Base-by-base conservation (phyloP, 2,329 filamentous ascomycete species). In the Talaromyces sp. region DNA sequence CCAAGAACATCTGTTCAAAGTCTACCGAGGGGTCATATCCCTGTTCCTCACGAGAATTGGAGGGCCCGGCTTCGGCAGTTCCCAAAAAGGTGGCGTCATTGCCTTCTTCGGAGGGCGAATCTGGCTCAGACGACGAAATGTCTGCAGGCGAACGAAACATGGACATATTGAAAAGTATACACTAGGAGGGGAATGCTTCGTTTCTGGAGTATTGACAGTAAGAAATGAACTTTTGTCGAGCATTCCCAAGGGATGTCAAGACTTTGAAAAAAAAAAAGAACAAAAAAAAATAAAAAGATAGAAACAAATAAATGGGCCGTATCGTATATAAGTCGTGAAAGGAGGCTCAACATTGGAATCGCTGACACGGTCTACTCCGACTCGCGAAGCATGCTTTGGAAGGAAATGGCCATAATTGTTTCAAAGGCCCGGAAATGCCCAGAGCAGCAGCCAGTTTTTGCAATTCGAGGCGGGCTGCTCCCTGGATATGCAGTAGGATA, bases 71-170 rank as follows among this genome's bases (percentile, higher is more conserved):
- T 25, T 58, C 49, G 28, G 58, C 60, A 27, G 64, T 53, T 7
- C 28, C 32, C 8, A 36, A 22, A 28, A 33, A 17, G 49, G 42
- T 55, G 10, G 57, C 53, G 51, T 59, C 44, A 11, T 71, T 66
- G 42, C 56, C 65, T 55, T 67, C 67, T 19, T 74, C 69, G 0
- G 69, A 69, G n/a, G 64, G 69, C 4, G 68, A 70, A 55, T 72
- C 67, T 10, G 71, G 68, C 51, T 74, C 73, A 4, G 74, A 77
- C 7, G 73, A 76, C 7, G 74, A 72, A 36, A 72, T 67, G 17
- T 78, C 76, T 28, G 70, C 71, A 32, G 75, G 70, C 57, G 75
- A 72, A 59, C 70, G 71, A 63, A 78, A 78, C 71, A 78, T 72
- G 22, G 75, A 77, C 73, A 77, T 76, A 4, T 63, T 71, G 63